Conservation (phyloP, 1,284 basidiomycete species). For the Ceratobasidium theobromae region DNA sequence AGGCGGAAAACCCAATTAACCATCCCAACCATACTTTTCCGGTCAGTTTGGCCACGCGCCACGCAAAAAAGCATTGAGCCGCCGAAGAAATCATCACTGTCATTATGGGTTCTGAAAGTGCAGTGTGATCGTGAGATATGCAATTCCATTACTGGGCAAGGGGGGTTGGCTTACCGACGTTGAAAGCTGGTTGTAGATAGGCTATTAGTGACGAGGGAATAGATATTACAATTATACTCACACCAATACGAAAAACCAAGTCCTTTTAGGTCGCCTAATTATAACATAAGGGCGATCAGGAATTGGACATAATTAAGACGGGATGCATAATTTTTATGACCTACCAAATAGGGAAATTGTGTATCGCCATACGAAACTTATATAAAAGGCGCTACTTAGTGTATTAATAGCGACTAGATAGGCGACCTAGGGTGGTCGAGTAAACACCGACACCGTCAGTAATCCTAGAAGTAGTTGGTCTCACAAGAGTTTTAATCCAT, state of each 20-base stretch:
- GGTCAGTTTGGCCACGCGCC: slow-evolving; percentile 11
- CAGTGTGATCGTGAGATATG: neutral
- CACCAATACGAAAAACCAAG: neutral
- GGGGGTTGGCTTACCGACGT: neutral
- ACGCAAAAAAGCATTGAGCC: slow-evolving; percentile 15
- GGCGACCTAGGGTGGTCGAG: neutral
- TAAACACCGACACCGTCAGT: neutral
- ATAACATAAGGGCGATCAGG: too few relatives aligned
- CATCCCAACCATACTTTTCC: neutral
- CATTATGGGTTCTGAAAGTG: neutral
- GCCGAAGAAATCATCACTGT: slow-evolving; percentile 11
- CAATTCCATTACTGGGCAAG: too few relatives aligned
- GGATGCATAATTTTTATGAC: neutral
- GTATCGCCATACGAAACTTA: neutral
- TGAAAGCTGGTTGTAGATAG: neutral
- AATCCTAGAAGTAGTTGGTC: neutral
- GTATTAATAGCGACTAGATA: neutral
- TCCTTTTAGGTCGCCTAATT: neutral
- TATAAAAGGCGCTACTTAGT: neutral
- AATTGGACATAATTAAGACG: neutral
- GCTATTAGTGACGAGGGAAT: neutral
- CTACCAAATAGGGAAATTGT: neutral
- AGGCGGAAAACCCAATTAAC: neutral
- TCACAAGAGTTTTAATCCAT: neutral
- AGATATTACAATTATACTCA: neutral